phyloP scores from a whole-genome alignment of 352 stramenopile species.

The Phytophthora palmivora region DNA sequence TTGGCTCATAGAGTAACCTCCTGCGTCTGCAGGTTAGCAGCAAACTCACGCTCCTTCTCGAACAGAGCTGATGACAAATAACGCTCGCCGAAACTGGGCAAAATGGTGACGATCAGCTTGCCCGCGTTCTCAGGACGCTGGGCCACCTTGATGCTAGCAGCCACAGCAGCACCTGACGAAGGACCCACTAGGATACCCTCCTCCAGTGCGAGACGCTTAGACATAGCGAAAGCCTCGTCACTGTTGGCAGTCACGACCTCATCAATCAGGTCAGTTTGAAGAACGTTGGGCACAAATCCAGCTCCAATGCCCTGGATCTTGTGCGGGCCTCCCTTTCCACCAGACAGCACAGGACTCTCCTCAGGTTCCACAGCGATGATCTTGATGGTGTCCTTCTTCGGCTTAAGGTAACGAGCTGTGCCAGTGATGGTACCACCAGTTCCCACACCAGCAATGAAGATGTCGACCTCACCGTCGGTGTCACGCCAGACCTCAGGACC shows the following conservation, averaged over 20 bases:
- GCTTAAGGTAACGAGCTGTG: conserved; percentile 88
- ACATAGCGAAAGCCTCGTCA: conserved; percentile 86
- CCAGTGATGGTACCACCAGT: conserved; percentile 90
- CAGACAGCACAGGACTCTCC: conserved; percentile 85
- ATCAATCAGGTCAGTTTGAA: conserved; percentile 87
- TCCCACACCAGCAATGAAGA: conserved; percentile 90
- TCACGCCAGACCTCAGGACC: conserved; percentile 90
- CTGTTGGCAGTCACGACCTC: conserved; percentile 88
- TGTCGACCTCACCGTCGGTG: conserved; percentile 88
- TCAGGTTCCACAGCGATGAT: conserved; percentile 88
- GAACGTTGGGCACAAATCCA: conserved; percentile 83
- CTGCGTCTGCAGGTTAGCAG: conserved; percentile 67
- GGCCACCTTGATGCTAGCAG: conserved; percentile 84
- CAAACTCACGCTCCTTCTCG: conserved; percentile 80
- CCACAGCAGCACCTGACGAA: conserved; percentile 88
- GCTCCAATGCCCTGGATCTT: conserved; percentile 91
- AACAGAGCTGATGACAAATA: conserved; percentile 87
- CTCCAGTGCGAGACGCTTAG: conserved; percentile 84
- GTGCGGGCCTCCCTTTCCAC: conserved; percentile 79
- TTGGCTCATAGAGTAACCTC: conserved; percentile 32
- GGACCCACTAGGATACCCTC: conserved; percentile 89
- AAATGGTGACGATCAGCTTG: conserved; percentile 91
- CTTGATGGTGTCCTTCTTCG: conserved; percentile 83
- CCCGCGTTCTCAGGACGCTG: conserved; percentile 81
- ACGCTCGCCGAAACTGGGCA: conserved; percentile 92